Evolutionary conservation across 2,329 filamentous ascomycete species (phyloP).

Genomic region (Pyrenochaeta sp.): DNA sequence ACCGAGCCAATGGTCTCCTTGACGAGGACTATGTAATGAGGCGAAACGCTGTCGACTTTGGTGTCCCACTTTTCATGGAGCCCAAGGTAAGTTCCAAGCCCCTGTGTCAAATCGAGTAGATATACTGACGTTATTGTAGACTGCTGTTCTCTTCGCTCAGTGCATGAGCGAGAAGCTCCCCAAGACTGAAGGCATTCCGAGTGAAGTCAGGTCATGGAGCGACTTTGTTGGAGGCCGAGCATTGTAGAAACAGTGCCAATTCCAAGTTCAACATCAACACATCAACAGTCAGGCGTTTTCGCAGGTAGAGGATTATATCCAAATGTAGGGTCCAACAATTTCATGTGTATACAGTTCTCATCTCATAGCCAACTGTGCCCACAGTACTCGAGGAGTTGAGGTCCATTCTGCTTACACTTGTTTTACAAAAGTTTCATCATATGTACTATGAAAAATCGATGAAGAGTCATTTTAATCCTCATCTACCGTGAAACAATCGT

Average conservation of each 20-base stretch:
- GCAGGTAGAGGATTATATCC: slow-evolving; percentile 15
- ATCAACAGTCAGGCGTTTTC: background rate
- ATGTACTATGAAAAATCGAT: background rate
- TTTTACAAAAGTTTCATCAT: background rate
- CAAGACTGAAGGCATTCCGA: slow-evolving; percentile 83
- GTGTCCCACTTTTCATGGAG: slow-evolving; percentile 97
- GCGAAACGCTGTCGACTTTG: slow-evolving; percentile 97
- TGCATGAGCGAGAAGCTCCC: slow-evolving; percentile 98
- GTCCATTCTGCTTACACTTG: background rate
- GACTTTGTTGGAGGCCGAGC: slow-evolving; percentile 77
- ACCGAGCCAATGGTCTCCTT: slow-evolving; percentile 79
- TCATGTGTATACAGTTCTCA: slow-evolving; percentile 23
- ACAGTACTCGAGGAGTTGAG: slow-evolving; percentile 11
- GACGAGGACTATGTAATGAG: slow-evolving; percentile 99
- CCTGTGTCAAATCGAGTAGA: too few relatives aligned
- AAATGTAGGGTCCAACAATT: slow-evolving; percentile 10
- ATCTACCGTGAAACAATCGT: too few relatives aligned
- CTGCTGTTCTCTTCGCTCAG: slow-evolving; percentile 91
- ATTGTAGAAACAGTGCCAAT: slow-evolving; percentile 26
- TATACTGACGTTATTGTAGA: slow-evolving; percentile 65
- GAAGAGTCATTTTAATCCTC: too few relatives aligned
- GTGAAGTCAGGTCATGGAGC: slow-evolving; percentile 92
- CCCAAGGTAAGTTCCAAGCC: slow-evolving; percentile 86
- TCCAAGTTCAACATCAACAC: background rate
- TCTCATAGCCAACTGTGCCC: slow-evolving; percentile 8